A percentile compares a stretch with the other conserved stretches of the same genome.
phyloP scores from a whole-genome alignment of 345 rosid genomes.

The Turnera subulata region DNA sequence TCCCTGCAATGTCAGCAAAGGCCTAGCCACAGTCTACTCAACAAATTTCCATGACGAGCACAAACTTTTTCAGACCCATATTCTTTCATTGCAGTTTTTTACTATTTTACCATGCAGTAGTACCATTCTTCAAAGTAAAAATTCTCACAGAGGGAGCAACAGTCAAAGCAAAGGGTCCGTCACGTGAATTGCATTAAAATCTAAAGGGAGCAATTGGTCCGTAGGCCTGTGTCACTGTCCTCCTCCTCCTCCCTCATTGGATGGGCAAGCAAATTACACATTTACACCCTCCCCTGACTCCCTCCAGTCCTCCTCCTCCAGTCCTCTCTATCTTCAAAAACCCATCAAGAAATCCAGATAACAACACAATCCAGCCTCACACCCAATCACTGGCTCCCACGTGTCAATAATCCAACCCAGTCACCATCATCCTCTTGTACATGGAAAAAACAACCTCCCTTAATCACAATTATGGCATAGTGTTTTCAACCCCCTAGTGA shows the following conservation, averaged over 20 bases:
- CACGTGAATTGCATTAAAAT: constrained; percentile 7
- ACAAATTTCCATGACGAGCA: no score
- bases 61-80: no score
- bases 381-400: constrained; percentile 37
- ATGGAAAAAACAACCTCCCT: background rate
- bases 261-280: constrained; percentile 4
- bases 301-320: background rate
- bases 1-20: no score
- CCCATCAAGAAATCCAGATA: constrained; percentile 50
- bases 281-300: constrained; percentile 5
- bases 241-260: background rate
- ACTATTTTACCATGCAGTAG: no score
- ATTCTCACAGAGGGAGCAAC: no score
- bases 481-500: background rate
- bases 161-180: no score
- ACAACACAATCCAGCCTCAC: constrained; percentile 37
- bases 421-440: constrained; percentile 20
- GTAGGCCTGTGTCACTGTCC: background rate
- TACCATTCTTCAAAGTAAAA: no score
- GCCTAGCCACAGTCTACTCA: no score
- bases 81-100: no score
- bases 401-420: constrained; percentile 27
- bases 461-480: background rate
- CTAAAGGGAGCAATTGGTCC: background rate
- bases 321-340: background rate